Conservation (phyloP, 2,329 filamentous ascomycete genomes). For the Aspergillus latus region DNA sequence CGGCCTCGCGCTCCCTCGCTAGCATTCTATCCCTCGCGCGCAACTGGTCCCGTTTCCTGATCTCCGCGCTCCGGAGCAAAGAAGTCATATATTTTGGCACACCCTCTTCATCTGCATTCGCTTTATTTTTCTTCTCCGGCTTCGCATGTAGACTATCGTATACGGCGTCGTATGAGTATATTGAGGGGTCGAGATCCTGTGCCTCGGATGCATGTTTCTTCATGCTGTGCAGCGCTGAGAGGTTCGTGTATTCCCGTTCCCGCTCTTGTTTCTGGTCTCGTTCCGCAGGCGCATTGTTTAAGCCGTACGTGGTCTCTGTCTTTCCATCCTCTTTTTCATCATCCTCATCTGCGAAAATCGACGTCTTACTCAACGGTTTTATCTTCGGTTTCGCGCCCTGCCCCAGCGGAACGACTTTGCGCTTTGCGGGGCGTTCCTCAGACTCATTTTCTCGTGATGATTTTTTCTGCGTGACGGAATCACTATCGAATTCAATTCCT, state of each 20-base stretch:
- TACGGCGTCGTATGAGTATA: conserved; percentile 52
- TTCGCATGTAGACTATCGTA: conserved; percentile 51
- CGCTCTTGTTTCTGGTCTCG: neutral
- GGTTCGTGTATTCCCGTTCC: conserved; percentile 40
- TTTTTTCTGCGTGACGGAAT: conserved; percentile 16
- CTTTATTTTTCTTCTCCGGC: conserved; percentile 28
- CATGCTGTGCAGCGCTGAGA: conserved; percentile 48
- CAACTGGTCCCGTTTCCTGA: conserved; percentile 63
- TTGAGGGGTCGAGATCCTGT: conserved; percentile 46
- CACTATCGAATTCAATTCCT: conserved; percentile 28
- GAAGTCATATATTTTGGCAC: conserved; percentile 61
- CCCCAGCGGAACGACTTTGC: conserved; percentile 35
- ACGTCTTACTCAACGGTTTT: conserved; percentile 37
- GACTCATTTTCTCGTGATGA: neutral
- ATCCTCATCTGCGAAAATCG: conserved; percentile 40
- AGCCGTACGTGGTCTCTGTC: conserved; percentile 17
- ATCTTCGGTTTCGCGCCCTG: conserved; percentile 24
- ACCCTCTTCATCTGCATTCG: conserved; percentile 16
- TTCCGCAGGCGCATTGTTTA: conserved; percentile 26
- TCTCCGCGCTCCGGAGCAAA: conserved; percentile 59
- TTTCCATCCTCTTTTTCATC: conserved; percentile 28
- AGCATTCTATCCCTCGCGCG: conserved; percentile 62
- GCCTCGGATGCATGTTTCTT: conserved; percentile 47
- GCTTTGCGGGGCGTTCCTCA: conserved; percentile 31
- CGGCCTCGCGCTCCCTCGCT: conserved; percentile 61